Evolutionary conservation across 164 flowering plant species (phyloP), one percentile per base, ranked within the genome.

Genomic region (Vitis rotundifolia): DNA sequence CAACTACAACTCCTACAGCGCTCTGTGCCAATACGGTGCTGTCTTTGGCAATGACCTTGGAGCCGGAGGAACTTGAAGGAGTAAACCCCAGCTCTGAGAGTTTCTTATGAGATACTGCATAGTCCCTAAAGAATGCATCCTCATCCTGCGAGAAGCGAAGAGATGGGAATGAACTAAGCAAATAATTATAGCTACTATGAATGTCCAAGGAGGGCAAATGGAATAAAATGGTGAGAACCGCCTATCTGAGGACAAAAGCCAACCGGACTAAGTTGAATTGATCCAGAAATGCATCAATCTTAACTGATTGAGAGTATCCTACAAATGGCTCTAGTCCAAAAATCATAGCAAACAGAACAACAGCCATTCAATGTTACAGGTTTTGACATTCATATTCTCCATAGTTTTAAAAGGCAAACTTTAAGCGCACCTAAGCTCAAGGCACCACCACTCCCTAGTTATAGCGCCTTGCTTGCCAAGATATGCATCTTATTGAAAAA

Each of bases 41-140:
- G 61, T 76, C 81, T 19, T 68, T 76, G 28, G 52, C 63, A 3
- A 13, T 29, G 5, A 3, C 68, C 68, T 80, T 75, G 47, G 78
- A 61, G 15, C 61, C 73, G 26, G 80, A 68, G 11, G 83, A 69
- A 48, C 59, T 37, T 52, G 83, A 81, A 54, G 64, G 82, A 54
- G 64, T 62, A 56, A 83, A 83, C 31, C 94, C 94, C 0, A 89
- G 81, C 70, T 89, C 94, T 1, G 94, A 87, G 0, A 89, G 89
- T 67, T 85, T 89, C 84, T 86, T 85, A 70, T 88, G 91, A 54
- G 94, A 85, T 16, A 9, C 81, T 28, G 94, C 90, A 73, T 89
- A 88, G 66, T 89, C 94, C 75, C 54, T 82, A 66, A 88, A 88
- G 81, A 89, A 89, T 31, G 83, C 88, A 14, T 86, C 91, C 67